Base-by-base conservation (phyloP, 2,329 filamentous ascomycete species). In the Aspergillus hiratsukae region DNA sequence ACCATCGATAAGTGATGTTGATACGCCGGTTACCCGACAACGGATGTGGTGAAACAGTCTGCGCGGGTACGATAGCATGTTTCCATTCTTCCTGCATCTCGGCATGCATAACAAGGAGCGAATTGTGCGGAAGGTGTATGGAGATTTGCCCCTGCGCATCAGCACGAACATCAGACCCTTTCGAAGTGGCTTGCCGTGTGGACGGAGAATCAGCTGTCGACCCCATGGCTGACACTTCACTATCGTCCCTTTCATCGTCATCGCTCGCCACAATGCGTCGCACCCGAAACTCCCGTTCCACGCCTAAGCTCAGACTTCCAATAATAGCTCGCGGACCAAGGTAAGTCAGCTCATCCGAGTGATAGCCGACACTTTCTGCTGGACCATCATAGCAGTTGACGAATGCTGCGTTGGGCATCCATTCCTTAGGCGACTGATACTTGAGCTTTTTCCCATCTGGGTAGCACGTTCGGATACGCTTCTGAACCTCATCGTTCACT, bases 1-100 rank as follows among this genome's bases (percentile, higher is more conserved):
- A 97, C 75, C 90, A 87, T 6, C 94, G 86, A 73, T 97, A 99
- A 0, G 94, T 99, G 69, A 99, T 83, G 69, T 97, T 97, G 65
- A 99, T 92, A 43, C 94, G 83, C 61, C 85, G 87, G 64, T 86
- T 91, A 0, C 87, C 88, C 0, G 92, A 83, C 1, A 96, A 71
- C 0, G 92, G 90, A 71, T 99, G 94, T 1, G 91, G 90, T 59
- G 91, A 88, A 57, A 97, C 89, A 3, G 87, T 84, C 50, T 81
- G 80, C 0, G 89, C 87, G 0, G 91, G 89, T 0, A 86, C 80
- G 46, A 99, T 89, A 62, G 84, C 83, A 72, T 99, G 94, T 72
- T 97, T 97, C 91, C 91, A 97, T 69, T 89, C 87, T 69, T 97
- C 93, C 69, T 97, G 93, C 90, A 96, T 97, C 69, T 96, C 91